Evolutionary conservation across 2,329 filamentous ascomycete genomes (phyloP), one percentile per base, ranked within the genome.

Genomic region (Fusarium falciforme): DNA sequence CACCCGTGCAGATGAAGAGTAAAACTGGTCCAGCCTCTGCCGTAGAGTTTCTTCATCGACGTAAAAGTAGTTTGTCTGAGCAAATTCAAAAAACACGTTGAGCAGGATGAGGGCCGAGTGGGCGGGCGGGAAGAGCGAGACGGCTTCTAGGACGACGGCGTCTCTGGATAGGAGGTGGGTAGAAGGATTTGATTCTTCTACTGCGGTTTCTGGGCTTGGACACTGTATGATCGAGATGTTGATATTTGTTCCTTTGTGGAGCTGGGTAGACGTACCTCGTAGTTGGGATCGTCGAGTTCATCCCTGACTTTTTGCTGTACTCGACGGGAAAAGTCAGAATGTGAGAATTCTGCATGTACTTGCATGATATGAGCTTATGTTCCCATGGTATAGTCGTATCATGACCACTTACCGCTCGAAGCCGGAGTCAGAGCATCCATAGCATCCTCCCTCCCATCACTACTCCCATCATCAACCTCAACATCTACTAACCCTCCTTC

Each of bases 1-100:
- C 5, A 77, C 33, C 0, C 27, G 57, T 2, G 47, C 9, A 7
- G 65, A 35, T 0, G 49, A 69, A 9, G 66, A 64, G 27, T 78
- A 78, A 33, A 77, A 77, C 1, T 70, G 36, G 5, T 68, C 52
- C 5, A 77, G 65, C 29, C 68, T 35, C 10, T 59, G 42, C 11
- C 76, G 74, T 7, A 78, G 61, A 4, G 60, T 42, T 17, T 59
- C 57, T 49, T 78, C 76, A 16, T 77, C 74, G 20, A 75, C 66
- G 25, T 76, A 77, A 27, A 76, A 77, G 47, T 77, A 77, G 25
- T 78, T 76, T 20, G 76, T 77, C 38, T 78, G 72, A 1, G 62
- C 72, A 6, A 78, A 63, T 29, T 78, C 67, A 47, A 77, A 76
- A 61, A 77, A 77, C 12, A 77, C 66, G 31, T 73, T 61, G n/a